Evolutionary conservation across 805 yeast genomes (phyloP), one percentile per base, ranked within the genome.

Genomic region (Lipomyces sp.): DNA sequence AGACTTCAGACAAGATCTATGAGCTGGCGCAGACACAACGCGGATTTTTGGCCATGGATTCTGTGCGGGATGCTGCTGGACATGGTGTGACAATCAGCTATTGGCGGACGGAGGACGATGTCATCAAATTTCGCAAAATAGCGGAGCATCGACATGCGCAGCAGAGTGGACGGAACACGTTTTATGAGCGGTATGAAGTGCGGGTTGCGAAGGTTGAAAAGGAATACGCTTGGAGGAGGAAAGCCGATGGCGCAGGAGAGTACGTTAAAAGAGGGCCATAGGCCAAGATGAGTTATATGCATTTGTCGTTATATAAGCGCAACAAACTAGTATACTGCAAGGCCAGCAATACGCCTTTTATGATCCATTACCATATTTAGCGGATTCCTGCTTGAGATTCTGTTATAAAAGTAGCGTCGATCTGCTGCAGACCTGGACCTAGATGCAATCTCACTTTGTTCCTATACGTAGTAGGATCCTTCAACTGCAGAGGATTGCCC

Each of bases 401-500:
- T 1, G 67, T 56, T 32, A 64, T 34, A 37, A 37, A 86, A 80
- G 96, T 89, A 10, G 99, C 98, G 80, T 95, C 99, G 63, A 95
- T 91, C 79, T 95, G 96, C 55, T 84, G 78, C 57, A 95, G 79
- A 8, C 88, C 83, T 0, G 89, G 87, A 1, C 90, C 90, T 66
- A 94, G 81, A 66, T 88, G 84, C 73, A 95, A 81, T 71, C 85
- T 85, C 57, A 95, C 75, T 76, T 95, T 95, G 74, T 95, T 86
- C 74, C 98, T 83, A 76, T 95, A 95, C 60, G 92, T 87, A 0
- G 95, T 87, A n/a, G 86, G 86, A 71, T 89, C 89, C 29, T 84
- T 76, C 35, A 79, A 71, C 73, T 95, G 97, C 24, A 95, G 76
- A 2, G 98, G 98, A 75, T 94, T 94, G 7, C 95, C 94, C 78